These are phyloP conservation scores for Mycena epipterygia DNA, from an alignment of 768 basidiomycete species.

Conservation along the genomic window DNA sequence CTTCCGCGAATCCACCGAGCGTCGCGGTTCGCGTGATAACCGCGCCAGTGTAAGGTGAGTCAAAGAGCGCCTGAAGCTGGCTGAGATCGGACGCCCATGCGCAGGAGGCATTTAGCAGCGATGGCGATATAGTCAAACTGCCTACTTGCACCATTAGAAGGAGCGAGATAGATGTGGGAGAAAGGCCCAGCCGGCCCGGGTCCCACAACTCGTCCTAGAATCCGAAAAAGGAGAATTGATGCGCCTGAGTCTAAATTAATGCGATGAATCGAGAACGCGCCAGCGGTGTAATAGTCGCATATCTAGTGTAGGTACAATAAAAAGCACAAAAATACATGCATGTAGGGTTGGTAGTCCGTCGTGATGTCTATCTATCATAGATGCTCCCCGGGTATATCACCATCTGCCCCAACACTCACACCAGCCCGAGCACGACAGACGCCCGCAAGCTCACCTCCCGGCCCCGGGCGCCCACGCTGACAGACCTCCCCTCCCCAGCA, in stretches of 20 bases:
- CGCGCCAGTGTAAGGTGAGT: slow-evolving; percentile 78
- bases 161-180: neutral
- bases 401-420: slow-evolving; percentile 51
- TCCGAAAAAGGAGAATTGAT: no score
- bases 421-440: slow-evolving; percentile 83
- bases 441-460: slow-evolving; percentile 79
- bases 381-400: neutral
- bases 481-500: slow-evolving; percentile 38
- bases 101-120: slow-evolving; percentile 84
- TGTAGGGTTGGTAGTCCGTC: neutral
- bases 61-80: slow-evolving; percentile 77
- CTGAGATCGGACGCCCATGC: slow-evolving; percentile 82
- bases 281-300: neutral
- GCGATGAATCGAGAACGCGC: neutral
- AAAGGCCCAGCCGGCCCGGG: no score
- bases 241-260: no score
- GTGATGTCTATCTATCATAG: neutral
- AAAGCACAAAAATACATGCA: slow-evolving; percentile 15
- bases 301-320: neutral
- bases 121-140: slow-evolving; percentile 68
- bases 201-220: no score
- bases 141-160: slow-evolving; percentile 64
- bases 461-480: slow-evolving; percentile 43
- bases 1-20: slow-evolving; percentile 77
- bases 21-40: slow-evolving; percentile 88